A percentile compares a stretch with the other conserved stretches of the same genome.
Evolutionary conservation across 306 rosid species (phyloP).

Genomic region (Malus orientalis): DNA sequence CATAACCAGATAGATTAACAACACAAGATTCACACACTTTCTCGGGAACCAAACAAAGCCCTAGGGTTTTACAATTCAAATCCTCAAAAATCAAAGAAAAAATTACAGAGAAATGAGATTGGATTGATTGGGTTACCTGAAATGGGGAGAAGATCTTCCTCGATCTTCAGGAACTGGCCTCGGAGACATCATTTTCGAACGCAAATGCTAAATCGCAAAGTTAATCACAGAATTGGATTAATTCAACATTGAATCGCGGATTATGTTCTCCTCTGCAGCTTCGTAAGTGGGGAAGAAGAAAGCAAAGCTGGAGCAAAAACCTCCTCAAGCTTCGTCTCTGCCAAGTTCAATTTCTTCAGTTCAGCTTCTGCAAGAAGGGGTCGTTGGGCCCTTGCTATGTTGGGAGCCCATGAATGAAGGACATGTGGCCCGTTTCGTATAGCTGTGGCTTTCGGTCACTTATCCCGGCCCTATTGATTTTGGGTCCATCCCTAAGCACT

Average conservation of each 20-base stretch:
- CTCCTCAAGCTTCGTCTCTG: background rate
- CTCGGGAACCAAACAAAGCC: slow-evolving; percentile 6
- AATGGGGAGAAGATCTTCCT: too few relatives aligned
- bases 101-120: too few relatives aligned
- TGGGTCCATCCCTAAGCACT: too few relatives aligned
- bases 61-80: too few relatives aligned
- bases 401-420: background rate
- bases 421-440: background rate
- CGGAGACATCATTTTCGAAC: slow-evolving; percentile 72
- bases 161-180: too few relatives aligned
- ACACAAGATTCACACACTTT: background rate
- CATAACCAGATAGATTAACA: background rate
- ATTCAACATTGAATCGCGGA: background rate
- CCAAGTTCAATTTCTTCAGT: background rate
- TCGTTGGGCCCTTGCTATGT: background rate
- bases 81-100: too few relatives aligned
- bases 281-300: background rate
- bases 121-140: too few relatives aligned
- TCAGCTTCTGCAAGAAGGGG: background rate
- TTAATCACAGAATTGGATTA: background rate
- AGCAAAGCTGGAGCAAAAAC: background rate
- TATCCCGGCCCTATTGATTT: too few relatives aligned
- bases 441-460: too few relatives aligned
- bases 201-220: background rate
- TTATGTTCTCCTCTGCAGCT: background rate